Conservation (phyloP, 2,329 filamentous ascomycete genomes). For the Blastomyces emzantsi region DNA sequence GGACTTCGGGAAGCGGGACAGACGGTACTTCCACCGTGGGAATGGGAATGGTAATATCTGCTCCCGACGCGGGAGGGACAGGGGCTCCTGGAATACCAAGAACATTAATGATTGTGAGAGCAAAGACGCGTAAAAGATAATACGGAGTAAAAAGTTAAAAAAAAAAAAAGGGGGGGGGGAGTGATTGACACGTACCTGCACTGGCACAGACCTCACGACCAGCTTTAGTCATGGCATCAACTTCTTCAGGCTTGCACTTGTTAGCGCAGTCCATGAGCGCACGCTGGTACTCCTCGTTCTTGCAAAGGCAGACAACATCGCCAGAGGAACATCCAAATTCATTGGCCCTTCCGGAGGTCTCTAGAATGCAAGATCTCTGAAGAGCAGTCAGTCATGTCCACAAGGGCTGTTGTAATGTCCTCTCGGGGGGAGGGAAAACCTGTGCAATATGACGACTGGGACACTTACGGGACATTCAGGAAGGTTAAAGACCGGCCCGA, state of each 20-base stretch:
- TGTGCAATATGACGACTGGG: neutral
- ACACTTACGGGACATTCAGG: neutral
- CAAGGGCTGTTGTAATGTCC: neutral
- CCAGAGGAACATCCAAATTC: slow-evolving; percentile 10
- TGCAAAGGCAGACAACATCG: slow-evolving; percentile 13
- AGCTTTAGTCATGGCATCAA: slow-evolving; percentile 9
- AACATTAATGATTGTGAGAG: neutral
- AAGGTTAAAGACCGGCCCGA: neutral
- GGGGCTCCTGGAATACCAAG: neutral
- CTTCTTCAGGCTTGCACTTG: slow-evolving; percentile 10
- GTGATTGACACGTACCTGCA: slow-evolving; percentile 8
- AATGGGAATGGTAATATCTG: slow-evolving; percentile 1
- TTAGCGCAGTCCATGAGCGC: slow-evolving; percentile 10
- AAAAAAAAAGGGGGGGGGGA: too few relatives aligned
- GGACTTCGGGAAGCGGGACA: neutral
- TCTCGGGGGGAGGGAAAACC: neutral
- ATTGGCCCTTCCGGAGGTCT: slow-evolving; percentile 6
- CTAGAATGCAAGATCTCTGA: slow-evolving; percentile 13
- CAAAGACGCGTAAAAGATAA: too few relatives aligned
- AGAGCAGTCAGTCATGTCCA: neutral
- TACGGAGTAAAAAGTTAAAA: neutral
- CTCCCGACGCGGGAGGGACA: neutral
- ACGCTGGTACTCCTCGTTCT: slow-evolving; percentile 10
- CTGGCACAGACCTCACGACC: slow-evolving; percentile 11
- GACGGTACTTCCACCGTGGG: neutral